These are phyloP conservation scores for Epichloe uncinata DNA, from an alignment of 2,329 filamentous ascomycete genomes.

Conservation along the genomic window DNA sequence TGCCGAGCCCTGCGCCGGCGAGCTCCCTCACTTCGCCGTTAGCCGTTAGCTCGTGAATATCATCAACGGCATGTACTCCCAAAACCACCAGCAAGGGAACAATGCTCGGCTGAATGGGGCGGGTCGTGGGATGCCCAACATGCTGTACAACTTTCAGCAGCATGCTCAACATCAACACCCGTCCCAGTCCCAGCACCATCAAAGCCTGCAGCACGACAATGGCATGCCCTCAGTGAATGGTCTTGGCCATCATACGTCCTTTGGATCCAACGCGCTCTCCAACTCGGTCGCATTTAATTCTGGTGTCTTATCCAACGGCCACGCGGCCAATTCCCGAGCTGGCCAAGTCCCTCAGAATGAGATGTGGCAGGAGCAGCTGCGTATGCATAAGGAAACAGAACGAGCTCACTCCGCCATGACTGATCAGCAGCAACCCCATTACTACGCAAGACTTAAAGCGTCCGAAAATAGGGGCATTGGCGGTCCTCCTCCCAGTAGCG, in stretches of 20 bases:
- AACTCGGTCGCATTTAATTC: conserved; percentile 48
- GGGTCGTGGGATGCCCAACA: conserved; percentile 42
- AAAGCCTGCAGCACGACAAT: conserved; percentile 46
- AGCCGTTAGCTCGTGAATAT: conserved; percentile 10
- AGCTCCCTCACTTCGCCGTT: conserved; percentile 8
- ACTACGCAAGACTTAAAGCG: conserved; percentile 60
- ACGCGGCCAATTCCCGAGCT: conserved; percentile 33
- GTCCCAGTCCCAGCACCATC: conserved; percentile 51
- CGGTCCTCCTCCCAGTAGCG: conserved; percentile 36
- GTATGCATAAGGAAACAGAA: conserved; percentile 65
- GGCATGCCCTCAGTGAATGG: conserved; percentile 39
- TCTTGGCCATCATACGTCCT: conserved; percentile 29
- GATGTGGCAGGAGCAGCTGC: conserved; percentile 82
- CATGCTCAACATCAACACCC: conserved; percentile 49
- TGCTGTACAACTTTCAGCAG: conserved; percentile 59
- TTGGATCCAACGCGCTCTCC: conserved; percentile 35
- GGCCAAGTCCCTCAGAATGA: conserved; percentile 43
- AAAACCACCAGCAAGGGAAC: conserved; percentile 59
- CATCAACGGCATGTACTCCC: conserved; percentile 53
- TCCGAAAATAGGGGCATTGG: conserved; percentile 55
- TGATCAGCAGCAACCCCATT: conserved; percentile 50
- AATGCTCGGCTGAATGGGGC: conserved; percentile 57
- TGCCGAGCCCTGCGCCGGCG: conserved; percentile 18
- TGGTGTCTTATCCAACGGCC: conserved; percentile 43
- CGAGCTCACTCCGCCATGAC: conserved; percentile 59